Percentiles rank a stretch among this genome's conserved stretches.
Evolutionary conservation across 805 yeast species (phyloP).

Genomic region (Barnettozyma siamensis): DNA sequence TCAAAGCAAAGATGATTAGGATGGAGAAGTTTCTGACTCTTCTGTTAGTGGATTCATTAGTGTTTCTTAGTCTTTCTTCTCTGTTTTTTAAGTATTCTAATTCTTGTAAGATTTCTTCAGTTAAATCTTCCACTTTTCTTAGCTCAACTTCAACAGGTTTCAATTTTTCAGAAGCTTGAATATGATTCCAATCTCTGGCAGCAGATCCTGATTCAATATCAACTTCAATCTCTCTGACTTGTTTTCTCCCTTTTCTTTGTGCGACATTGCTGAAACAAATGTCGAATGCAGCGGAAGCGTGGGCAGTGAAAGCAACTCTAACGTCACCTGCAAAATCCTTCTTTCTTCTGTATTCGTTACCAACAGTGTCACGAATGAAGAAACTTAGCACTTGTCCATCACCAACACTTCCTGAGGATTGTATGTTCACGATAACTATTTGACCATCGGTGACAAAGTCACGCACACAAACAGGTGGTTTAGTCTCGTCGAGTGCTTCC

Average conservation of each 20-base stretch:
- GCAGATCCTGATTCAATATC: conserved; percentile 94
- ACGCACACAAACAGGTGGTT: conserved; percentile 77
- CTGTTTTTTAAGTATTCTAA: conserved; percentile 79
- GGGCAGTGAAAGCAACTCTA: conserved; percentile 80
- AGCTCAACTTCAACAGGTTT: conserved; percentile 90
- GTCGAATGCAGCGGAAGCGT: conserved; percentile 79
- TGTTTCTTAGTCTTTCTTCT: conserved; percentile 91
- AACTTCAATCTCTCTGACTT: conserved; percentile 71
- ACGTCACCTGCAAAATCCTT: conserved; percentile 68
- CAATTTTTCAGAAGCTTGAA: conserved; percentile 88
- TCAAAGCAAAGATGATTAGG: conserved; percentile 57
- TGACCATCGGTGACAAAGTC: conserved; percentile 85
- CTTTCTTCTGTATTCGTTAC: conserved; percentile 78
- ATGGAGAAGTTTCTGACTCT: conserved; percentile 87
- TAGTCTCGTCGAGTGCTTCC: conserved; percentile 37
- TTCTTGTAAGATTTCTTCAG: conserved; percentile 75
- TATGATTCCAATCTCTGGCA: conserved; percentile 96
- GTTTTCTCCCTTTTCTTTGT: conserved; percentile 36
- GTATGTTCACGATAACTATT: conserved; percentile 78
- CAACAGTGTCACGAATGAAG: conserved; percentile 66
- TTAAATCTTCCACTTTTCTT: conserved; percentile 78
- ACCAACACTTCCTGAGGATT: conserved; percentile 66
- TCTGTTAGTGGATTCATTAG: conserved; percentile 92
- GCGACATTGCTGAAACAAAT: conserved; percentile 76
- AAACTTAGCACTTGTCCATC: conserved; percentile 84